Percentiles rank a stretch among this genome's conserved stretches.
These are phyloP conservation scores for Eucalyptus dawsonii DNA, from an alignment of 345 rosid genomes.

Conservation along the genomic window DNA sequence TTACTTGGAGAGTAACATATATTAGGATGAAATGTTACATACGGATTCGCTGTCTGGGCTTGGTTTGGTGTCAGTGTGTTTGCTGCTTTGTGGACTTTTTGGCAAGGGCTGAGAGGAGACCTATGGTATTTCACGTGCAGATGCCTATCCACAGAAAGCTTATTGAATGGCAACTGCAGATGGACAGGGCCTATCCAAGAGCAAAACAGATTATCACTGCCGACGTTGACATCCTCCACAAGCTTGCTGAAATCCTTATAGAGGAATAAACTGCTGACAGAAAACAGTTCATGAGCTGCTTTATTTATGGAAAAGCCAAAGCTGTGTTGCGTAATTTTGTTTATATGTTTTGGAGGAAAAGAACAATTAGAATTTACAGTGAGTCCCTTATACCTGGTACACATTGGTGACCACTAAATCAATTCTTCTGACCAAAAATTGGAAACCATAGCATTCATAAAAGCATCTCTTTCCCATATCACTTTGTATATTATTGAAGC, in stretches of 20 bases:
- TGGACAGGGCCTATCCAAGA: slow-evolving; percentile 53
- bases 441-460: neutral
- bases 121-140: slow-evolving; percentile 4
- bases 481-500: neutral
- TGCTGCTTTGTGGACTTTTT: neutral
- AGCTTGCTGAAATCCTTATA: slow-evolving; percentile 71
- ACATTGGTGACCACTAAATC: neutral
- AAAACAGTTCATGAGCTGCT: slow-evolving; percentile 90
- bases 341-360: neutral
- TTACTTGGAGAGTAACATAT: neutral
- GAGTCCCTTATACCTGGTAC: neutral
- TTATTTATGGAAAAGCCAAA: slow-evolving; percentile 84
- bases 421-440: neutral
- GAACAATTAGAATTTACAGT: neutral
- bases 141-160: slow-evolving; percentile 94
- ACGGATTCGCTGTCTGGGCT: neutral
- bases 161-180: slow-evolving; percentile 97
- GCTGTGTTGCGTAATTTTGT: slow-evolving; percentile 35
- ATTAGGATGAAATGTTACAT: neutral
- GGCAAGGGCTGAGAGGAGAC: slow-evolving; percentile 30
- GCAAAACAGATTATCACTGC: slow-evolving; percentile 57
- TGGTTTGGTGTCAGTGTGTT: neutral
- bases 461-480: neutral
- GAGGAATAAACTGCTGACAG: slow-evolving; percentile 92
- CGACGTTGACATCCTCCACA: slow-evolving; percentile 63